phyloP scores from a whole-genome alignment of 1,139 yeast genomes.

The Waltiozyma sp. region DNA sequence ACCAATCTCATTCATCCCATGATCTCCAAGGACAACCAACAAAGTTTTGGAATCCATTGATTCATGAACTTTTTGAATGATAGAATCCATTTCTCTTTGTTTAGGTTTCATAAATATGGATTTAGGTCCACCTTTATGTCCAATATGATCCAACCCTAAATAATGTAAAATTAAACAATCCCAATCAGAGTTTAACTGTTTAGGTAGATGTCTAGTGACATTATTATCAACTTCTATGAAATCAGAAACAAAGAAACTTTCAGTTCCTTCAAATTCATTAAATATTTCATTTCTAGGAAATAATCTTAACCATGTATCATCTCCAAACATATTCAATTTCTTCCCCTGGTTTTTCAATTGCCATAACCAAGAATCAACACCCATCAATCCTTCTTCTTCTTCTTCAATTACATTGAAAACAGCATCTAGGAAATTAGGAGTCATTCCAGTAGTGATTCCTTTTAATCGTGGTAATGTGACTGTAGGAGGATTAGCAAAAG shows the following conservation, averaged over 20 bases:
- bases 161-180: conserved; percentile 84
- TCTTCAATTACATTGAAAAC: conserved; percentile 89
- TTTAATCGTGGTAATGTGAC: conserved; percentile 72
- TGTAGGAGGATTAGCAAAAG: conserved; percentile 80
- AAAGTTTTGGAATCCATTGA: conserved; percentile 46
- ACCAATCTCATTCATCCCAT: conserved; percentile 84
- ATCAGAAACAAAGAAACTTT: conserved; percentile 88
- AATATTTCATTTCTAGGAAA: conserved; percentile 52
- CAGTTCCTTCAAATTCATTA: conserved; percentile 68
- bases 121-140: conserved; percentile 89
- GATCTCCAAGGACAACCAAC: conserved; percentile 80
- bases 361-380: conserved; percentile 78
- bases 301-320: conserved; percentile 92
- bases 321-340: conserved; percentile 79
- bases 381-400: conserved; percentile 28
- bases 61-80: conserved; percentile 44
- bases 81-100: conserved; percentile 74
- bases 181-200: conserved; percentile 51
- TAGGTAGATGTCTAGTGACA: conserved; percentile 76
- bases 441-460: conserved; percentile 74
- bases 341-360: conserved; percentile 43
- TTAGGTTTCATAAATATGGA: conserved; percentile 73
- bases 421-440: conserved; percentile 76
- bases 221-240: conserved; percentile 88
- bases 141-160: conserved; percentile 91